A percentile compares a stretch with the other conserved stretches of the same genome.
Conservation (phyloP, 208 protist genomes). For the Acanthamoeba rhysodes region DNA sequence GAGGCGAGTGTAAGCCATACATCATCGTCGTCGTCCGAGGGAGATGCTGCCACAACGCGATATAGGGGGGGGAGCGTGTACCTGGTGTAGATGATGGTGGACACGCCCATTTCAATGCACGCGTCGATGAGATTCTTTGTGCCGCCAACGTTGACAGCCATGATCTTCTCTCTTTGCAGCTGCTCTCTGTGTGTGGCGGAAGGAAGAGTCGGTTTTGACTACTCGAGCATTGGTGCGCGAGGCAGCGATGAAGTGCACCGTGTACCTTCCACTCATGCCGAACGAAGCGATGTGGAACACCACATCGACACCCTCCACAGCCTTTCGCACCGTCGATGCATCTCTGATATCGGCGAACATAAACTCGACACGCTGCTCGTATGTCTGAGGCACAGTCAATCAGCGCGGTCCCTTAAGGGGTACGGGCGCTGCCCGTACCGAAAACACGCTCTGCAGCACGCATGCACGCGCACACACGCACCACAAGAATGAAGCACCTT, state of each 20-base stretch:
- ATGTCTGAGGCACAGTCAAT: background rate
- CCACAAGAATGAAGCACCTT: background rate
- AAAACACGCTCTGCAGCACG: too few species aligned
- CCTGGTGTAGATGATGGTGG: slow-evolving; percentile 35
- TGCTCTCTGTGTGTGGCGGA: slow-evolving; percentile 66
- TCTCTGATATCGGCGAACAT: slow-evolving; percentile 74
- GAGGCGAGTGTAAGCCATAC: background rate
- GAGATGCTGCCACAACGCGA: background rate
- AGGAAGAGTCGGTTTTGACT: background rate
- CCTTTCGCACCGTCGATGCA: background rate
- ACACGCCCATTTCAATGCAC: background rate
- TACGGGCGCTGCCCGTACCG: too few species aligned
- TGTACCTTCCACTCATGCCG: slow-evolving; percentile 79
- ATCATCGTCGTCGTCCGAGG: background rate
- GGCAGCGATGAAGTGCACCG: background rate
- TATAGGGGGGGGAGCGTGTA: background rate
- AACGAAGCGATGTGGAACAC: slow-evolving; percentile 83
- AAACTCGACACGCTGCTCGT: slow-evolving; percentile 3
- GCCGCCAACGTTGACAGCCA: slow-evolving; percentile 77
- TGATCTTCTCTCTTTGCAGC: slow-evolving; percentile 74
- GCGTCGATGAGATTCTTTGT: slow-evolving; percentile 78
- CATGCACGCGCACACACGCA: too few species aligned
- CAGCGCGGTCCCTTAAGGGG: too few species aligned
- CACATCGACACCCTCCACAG: slow-evolving; percentile 65
- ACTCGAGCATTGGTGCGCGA: background rate